A percentile compares a stretch with the other conserved stretches of the same genome.
These are phyloP conservation scores for Leucoagaricus sp. DNA, from an alignment of 1,284 basidiomycete genomes.

Conservation along the genomic window DNA sequence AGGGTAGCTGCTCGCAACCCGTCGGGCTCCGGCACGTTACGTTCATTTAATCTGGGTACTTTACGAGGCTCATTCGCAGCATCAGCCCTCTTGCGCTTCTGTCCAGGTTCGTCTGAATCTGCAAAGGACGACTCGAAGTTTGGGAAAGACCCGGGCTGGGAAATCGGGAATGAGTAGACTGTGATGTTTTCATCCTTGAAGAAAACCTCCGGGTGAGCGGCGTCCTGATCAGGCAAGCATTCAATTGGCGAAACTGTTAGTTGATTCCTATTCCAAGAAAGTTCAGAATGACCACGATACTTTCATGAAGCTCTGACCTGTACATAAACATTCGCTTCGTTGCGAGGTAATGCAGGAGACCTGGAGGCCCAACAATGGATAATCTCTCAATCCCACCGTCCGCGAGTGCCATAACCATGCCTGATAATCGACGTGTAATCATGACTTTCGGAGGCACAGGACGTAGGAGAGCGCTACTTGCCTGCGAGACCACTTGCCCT, in stretches of 20 bases:
- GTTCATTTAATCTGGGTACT: neutral
- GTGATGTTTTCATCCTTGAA: constrained; percentile 67
- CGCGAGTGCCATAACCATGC: constrained; percentile 81
- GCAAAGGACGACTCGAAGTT: neutral
- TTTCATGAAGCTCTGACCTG: constrained; percentile 47
- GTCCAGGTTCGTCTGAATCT: neutral
- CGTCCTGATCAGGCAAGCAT: constrained; percentile 23
- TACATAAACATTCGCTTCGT: constrained; percentile 66
- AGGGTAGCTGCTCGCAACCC: neutral
- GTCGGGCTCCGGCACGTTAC: neutral
- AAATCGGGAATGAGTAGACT: constrained; percentile 62
- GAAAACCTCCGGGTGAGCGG: constrained; percentile 35
- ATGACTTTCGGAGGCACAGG: neutral
- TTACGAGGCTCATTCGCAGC: neutral
- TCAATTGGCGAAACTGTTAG: constrained; percentile 52
- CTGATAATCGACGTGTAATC: constrained; percentile 35
- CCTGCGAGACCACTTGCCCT: constrained; percentile 72
- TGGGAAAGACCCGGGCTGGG: constrained; percentile 6
- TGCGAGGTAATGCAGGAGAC: constrained; percentile 70
- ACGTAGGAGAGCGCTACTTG: constrained; percentile 37
- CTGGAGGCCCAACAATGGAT: constrained; percentile 72
- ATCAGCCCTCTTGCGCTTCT: constrained; percentile 17
- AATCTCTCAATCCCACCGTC: constrained; percentile 66
- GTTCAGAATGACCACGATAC: constrained; percentile 7
- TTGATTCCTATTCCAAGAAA: constrained; percentile 39